phyloP scores from a whole-genome alignment of 495 filamentous ascomycete genomes.

The Zalerion maritima region DNA sequence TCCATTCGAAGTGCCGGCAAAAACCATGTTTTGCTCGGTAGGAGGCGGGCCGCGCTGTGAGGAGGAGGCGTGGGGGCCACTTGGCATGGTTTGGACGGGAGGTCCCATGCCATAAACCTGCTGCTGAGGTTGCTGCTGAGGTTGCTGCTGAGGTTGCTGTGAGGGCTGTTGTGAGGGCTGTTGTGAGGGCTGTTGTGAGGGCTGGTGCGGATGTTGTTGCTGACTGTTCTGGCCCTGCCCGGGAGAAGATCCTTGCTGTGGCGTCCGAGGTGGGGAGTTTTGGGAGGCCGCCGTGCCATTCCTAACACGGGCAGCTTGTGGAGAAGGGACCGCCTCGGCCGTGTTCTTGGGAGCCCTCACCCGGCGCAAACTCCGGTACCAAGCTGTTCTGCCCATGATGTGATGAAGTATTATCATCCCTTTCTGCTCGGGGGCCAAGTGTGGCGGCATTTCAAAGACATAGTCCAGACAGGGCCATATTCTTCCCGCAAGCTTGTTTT shows the following conservation, averaged over 20 bases:
- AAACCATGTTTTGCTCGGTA: constrained; percentile 29
- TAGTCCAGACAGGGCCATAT: constrained; percentile 61
- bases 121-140: constrained; percentile 6
- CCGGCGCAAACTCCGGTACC: constrained; percentile 29
- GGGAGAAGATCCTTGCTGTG: neutral
- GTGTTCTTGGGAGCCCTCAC: constrained; percentile 28
- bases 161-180: constrained; percentile 3
- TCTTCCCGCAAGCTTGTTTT: constrained; percentile 38
- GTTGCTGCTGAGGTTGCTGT: constrained; percentile 8
- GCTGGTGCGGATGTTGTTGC: constrained; percentile 1
- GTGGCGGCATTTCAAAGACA: constrained; percentile 45
- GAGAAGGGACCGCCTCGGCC: constrained; percentile 18
- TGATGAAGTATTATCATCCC: constrained; percentile 23
- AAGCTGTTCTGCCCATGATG: constrained; percentile 23
- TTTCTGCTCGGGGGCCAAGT: constrained; percentile 27
- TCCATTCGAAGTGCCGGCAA: constrained; percentile 29
- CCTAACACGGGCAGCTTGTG: no score
- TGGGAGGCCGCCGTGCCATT: constrained; percentile 25
- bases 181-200: neutral
- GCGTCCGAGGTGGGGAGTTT: constrained; percentile 5
- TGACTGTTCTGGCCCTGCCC: constrained; percentile 3
- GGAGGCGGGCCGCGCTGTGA: constrained; percentile 9
- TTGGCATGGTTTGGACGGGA: constrained; percentile 4
- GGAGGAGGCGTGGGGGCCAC: constrained; percentile 3
- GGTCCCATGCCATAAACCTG: constrained; percentile 1